Evolutionary conservation across 305 asterid genomes (phyloP).

Genomic region (Fraxinus ornus): DNA sequence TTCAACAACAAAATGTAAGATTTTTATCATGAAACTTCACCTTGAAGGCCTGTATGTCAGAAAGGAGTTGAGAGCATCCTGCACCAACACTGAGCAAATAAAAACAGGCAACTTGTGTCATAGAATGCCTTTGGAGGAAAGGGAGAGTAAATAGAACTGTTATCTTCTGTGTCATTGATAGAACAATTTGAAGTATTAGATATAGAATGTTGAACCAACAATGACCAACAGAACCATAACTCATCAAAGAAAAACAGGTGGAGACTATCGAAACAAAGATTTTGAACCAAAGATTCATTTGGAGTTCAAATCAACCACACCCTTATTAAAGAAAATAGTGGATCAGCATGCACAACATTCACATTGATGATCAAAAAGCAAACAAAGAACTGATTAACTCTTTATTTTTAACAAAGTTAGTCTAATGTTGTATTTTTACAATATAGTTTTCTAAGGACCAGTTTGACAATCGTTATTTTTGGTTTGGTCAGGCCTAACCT

Average conservation of each 20-base stretch:
- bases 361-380: neutral
- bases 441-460: neutral
- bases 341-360: neutral
- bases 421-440: neutral
- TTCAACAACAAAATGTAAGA: conserved; percentile 17
- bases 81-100: conserved; percentile 82
- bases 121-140: conserved; percentile 13
- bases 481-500: neutral
- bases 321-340: neutral
- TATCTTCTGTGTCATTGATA: neutral
- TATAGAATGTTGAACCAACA: neutral
- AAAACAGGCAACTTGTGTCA: conserved; percentile 37
- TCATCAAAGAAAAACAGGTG: neutral
- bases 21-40: conserved; percentile 44
- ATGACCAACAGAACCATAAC: neutral
- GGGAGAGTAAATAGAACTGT: conserved; percentile 1
- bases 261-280: neutral
- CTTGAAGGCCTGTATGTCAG: conserved; percentile 99
- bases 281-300: neutral
- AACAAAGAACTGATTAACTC: conserved; percentile 4
- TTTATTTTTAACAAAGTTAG: no score
- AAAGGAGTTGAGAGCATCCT: conserved; percentile 98
- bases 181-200: neutral
- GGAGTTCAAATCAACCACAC: neutral
- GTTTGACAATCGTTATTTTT: neutral